Evolutionary conservation across 495 filamentous ascomycete species (phyloP), one percentile per base, ranked within the genome.

Genomic region (Lophium mytilinum): DNA sequence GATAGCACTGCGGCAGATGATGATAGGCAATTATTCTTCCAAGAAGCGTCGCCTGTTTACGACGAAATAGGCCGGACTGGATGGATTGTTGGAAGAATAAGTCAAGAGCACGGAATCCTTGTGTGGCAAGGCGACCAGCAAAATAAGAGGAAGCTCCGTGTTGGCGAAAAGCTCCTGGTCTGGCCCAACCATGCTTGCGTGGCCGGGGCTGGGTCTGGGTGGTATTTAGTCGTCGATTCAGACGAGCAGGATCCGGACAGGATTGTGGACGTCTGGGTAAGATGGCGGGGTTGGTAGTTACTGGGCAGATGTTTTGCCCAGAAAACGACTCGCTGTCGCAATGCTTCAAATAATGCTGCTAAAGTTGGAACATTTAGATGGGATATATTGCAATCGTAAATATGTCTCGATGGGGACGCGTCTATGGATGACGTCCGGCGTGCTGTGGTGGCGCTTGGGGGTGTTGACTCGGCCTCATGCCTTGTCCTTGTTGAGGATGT

Each of bases 161-260:
- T 83, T 21, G 85, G 84, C 9, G 69, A 81, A 62, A 79, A 81
- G 52, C 76, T 93, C 21, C 75, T 83, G 48, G 73, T 95, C 10
- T 92, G 83, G 78, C 89, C 90, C 0, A 94, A 94, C 64, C 90
- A 95, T 71, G 80, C 87, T 39, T 95, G 90, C 64, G 85, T 93
- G 50, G 81, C 88, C 4, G 85, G 86, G 0, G 83, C 83, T 0
- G 80, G 81, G 1, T 85, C 83, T 68, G 83, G 80, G 7, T 91
- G 79, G 73, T 95, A 90, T 69, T 71, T 90, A 35, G 73, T 95
- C 21, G 82, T 94, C 4, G 87, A 94, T 69, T 82, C 79, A 24
- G 63, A 58, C 9, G 50, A 6, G 3, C 42, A 60, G 40, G 71
- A 74, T 57, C 72, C 78, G 50, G 77, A 84, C 37, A 51, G 45